Conservation (phyloP, 2,329 filamentous ascomycete species). For the Xylariaceae sp. region DNA sequence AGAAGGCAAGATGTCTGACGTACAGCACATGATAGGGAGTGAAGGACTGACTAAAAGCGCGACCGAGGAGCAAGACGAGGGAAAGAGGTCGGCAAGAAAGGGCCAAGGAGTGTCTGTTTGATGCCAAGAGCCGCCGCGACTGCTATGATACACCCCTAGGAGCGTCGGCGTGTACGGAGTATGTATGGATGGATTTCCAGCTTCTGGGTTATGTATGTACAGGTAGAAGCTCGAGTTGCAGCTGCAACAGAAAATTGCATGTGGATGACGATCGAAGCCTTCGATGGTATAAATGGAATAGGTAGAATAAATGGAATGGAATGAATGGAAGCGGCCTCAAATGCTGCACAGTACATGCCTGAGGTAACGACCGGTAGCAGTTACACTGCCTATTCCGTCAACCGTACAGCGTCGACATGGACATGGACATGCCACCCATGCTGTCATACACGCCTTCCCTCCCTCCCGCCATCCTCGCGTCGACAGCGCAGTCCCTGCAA, state of each 20-base stretch:
- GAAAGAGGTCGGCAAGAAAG: too few relatives aligned
- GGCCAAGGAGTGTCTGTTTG: too few relatives aligned
- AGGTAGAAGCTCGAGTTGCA: background rate
- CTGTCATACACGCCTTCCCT: background rate
- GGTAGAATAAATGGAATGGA: background rate
- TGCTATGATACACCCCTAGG: too few relatives aligned
- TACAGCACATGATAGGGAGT: too few relatives aligned
- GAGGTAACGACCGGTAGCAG: background rate
- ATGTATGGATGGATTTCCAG: too few relatives aligned
- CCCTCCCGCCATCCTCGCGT: background rate
- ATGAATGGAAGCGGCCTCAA: background rate
- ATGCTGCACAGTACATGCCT: background rate
- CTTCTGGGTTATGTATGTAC: too few relatives aligned
- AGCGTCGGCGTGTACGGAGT: too few relatives aligned
- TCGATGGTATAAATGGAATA: background rate
- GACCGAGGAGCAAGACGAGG: too few relatives aligned
- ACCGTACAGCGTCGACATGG: too few relatives aligned
- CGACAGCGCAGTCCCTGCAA: background rate
- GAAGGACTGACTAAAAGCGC: too few relatives aligned
- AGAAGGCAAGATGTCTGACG: too few relatives aligned
- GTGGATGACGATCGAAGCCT: conserved; percentile 4
- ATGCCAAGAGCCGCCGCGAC: too few relatives aligned
- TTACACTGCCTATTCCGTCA: background rate
- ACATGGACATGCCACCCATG: background rate
- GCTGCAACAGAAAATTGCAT: conserved; percentile 3